Evolutionary conservation across 2,329 filamentous ascomycete species (phyloP).

Genomic region (Chaetomium strumarium): DNA sequence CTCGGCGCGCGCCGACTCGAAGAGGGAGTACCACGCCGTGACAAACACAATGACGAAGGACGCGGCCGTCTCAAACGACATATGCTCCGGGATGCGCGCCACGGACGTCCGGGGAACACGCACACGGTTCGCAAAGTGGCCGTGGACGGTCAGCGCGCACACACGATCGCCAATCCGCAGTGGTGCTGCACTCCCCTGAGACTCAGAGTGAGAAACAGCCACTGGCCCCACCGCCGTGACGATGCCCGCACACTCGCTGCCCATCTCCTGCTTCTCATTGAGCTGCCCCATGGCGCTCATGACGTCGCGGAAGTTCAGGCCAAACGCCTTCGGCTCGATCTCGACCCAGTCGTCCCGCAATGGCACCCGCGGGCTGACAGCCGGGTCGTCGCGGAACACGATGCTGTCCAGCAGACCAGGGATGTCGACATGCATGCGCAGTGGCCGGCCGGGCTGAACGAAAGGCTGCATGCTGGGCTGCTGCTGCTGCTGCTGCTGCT

Average conservation of each 20-base stretch:
- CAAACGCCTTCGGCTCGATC: constrained; percentile 29
- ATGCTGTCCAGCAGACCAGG: constrained; percentile 22
- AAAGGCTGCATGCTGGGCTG: constrained; percentile 15
- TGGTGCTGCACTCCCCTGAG: too few relatives aligned
- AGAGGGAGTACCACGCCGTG: constrained; percentile 26
- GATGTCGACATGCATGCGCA: constrained; percentile 21
- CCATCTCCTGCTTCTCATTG: constrained; percentile 20
- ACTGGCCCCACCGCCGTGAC: constrained; percentile 15
- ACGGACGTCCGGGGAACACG: constrained; percentile 20
- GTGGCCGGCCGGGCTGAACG: constrained; percentile 17
- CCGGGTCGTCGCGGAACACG: constrained; percentile 18
- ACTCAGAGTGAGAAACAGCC: constrained; percentile 8
- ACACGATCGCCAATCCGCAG: constrained; percentile 23
- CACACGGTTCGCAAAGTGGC: constrained; percentile 18
- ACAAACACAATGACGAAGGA: constrained; percentile 31
- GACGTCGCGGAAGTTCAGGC: constrained; percentile 37
- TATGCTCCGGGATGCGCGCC: constrained; percentile 29
- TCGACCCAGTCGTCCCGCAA: constrained; percentile 28
- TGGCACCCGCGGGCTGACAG: constrained; percentile 13
- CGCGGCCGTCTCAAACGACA: constrained; percentile 33
- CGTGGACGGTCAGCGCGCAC: constrained; percentile 9
- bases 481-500: neutral
- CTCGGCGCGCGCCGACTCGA: constrained; percentile 22
- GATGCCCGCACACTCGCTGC: constrained; percentile 26
- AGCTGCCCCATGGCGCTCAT: constrained; percentile 29